A percentile compares a stretch with the other conserved stretches of the same genome.
Conservation (phyloP, 2,329 filamentous ascomycete genomes). For the Trichoderma sp. region DNA sequence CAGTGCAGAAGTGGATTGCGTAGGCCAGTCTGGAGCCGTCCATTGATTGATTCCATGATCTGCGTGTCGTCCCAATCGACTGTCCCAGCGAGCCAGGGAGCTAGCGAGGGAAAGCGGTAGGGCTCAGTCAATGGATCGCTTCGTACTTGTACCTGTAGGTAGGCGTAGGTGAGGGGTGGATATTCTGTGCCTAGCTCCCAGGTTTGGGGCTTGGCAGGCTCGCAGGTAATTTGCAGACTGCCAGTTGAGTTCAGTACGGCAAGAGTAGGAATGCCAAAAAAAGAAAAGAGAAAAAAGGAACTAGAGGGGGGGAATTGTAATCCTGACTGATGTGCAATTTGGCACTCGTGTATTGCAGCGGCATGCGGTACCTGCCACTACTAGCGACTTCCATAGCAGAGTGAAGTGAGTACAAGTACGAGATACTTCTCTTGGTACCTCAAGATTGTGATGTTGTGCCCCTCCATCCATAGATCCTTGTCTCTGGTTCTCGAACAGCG, state of each 20-base stretch:
- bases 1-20: slow-evolving; percentile 1
- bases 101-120: background rate
- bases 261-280: background rate
- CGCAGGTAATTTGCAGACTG: background rate
- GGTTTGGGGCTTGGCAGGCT: background rate
- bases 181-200: background rate
- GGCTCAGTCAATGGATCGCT: background rate
- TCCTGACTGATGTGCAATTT: background rate
- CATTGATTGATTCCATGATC: background rate
- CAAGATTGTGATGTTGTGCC: background rate
- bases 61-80: background rate
- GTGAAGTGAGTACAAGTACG: background rate
- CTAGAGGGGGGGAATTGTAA: background rate
- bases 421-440: background rate
- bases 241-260: background rate
- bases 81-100: background rate
- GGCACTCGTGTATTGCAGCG: background rate
- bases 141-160: background rate
- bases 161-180: background rate
- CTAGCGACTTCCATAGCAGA: background rate
- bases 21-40: background rate
- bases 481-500: background rate
- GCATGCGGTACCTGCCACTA: background rate
- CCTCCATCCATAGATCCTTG: background rate
- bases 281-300: background rate